Evolutionary conservation across 2,329 filamentous ascomycete species (phyloP).

Genomic region (Dactylellina leptospora): DNA sequence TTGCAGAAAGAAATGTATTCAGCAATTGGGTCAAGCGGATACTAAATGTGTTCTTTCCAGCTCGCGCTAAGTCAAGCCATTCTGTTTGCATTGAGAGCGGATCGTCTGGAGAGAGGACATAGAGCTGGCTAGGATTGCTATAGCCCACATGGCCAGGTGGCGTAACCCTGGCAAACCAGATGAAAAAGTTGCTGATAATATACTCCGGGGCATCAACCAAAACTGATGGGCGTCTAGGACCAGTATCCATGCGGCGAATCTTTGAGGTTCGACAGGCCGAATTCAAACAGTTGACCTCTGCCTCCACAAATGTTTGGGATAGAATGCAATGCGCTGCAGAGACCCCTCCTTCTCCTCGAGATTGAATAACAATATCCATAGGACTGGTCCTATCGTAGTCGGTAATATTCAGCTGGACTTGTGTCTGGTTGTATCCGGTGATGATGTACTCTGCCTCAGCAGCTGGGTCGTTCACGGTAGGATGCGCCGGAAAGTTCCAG

Average conservation of each 20-base stretch:
- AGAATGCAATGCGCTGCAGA: constrained; percentile 28
- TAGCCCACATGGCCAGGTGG: constrained; percentile 32
- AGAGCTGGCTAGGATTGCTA: constrained; percentile 46
- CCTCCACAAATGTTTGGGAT: constrained; percentile 35
- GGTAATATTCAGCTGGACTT: constrained; percentile 12
- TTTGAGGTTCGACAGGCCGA: constrained; percentile 25
- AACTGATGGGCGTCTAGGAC: constrained; percentile 29
- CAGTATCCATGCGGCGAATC: constrained; percentile 27
- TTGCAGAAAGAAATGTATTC: constrained; percentile 38
- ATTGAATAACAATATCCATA: constrained; percentile 38
- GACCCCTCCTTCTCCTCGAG: constrained; percentile 7
- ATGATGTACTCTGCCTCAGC: constrained; percentile 27
- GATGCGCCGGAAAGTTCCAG: constrained; percentile 34
- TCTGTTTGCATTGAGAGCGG: constrained; percentile 25
- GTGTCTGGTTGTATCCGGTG: constrained; percentile 26
- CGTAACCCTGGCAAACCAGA: constrained; percentile 30
- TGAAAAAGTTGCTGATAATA: constrained; percentile 25
- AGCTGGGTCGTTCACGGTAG: neutral
- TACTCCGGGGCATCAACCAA: constrained; percentile 22
- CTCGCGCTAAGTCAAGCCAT: constrained; percentile 25
- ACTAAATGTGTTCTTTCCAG: constrained; percentile 20
- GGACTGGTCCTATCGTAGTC: constrained; percentile 29
- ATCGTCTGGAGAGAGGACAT: constrained; percentile 34
- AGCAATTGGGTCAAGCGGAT: constrained; percentile 39
- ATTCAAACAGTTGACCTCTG: constrained; percentile 24